These are phyloP conservation scores for Didymella arachidicola DNA, from an alignment of 2,329 filamentous ascomycete species.

Conservation along the genomic window DNA sequence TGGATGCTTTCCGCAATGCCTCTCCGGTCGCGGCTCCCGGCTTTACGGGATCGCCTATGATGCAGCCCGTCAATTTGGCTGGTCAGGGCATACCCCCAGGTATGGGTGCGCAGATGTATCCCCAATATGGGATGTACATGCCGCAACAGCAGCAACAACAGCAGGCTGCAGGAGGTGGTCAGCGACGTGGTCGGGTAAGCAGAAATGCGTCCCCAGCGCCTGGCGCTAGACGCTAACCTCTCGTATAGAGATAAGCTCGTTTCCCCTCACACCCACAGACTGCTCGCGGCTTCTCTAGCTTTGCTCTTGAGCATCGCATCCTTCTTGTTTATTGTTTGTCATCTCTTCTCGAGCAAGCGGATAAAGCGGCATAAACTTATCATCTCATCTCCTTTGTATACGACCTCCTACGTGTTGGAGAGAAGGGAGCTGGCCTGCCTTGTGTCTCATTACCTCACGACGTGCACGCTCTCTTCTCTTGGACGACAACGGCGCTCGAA, in stretches of 20 bases:
- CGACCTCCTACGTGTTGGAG: slow-evolving; percentile 34
- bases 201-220: slow-evolving; percentile 34
- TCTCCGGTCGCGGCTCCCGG: slow-evolving; percentile 53
- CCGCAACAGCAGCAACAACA: slow-evolving; percentile 53
- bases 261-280: not conserved
- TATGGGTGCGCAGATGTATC: slow-evolving; percentile 53
- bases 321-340: slow-evolving; percentile 26
- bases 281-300: slow-evolving; percentile 9
- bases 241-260: slow-evolving; percentile 38
- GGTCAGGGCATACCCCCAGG: slow-evolving; percentile 47
- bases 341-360: slow-evolving; percentile 29
- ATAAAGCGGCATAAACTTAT: slow-evolving; percentile 27
- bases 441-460: slow-evolving; percentile 40
- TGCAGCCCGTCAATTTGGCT: slow-evolving; percentile 57
- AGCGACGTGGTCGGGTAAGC: slow-evolving; percentile 63
- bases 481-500: slow-evolving; percentile 13
- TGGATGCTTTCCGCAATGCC: slow-evolving; percentile 55
- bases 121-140: slow-evolving; percentile 60
- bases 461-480: slow-evolving; percentile 33
- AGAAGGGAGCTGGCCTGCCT: slow-evolving; percentile 46
- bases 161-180: slow-evolving; percentile 55
- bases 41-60: slow-evolving; percentile 54
- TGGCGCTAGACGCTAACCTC: slow-evolving; percentile 34
- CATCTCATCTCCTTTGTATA: slow-evolving; percentile 32
- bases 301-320: slow-evolving; percentile 21